Percentiles rank a stretch among this genome's conserved stretches.
These are phyloP conservation scores for Cystobasidium onofrii DNA, from an alignment of 768 basidiomycete species.

Conservation along the genomic window DNA sequence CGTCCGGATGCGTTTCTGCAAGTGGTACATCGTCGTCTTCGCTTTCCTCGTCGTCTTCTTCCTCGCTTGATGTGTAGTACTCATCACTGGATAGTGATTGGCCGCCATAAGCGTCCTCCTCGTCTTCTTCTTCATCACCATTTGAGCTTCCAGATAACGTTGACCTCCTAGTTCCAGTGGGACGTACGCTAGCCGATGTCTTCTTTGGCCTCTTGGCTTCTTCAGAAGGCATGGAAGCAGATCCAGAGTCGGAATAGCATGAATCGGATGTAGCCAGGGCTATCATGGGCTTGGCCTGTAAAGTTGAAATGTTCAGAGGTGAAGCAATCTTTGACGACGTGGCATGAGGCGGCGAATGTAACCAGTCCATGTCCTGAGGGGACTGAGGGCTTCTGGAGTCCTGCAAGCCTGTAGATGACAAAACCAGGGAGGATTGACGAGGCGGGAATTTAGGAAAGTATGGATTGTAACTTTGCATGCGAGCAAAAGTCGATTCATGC, in stretches of 20 bases:
- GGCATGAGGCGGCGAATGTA: not conserved
- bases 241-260: not conserved
- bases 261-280: not conserved
- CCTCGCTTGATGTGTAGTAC: constrained; percentile 12
- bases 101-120: constrained; percentile 3
- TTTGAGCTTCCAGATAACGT: not conserved
- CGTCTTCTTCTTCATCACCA: not conserved
- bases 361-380: constrained; percentile 14
- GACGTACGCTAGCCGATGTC: not conserved
- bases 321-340: not conserved
- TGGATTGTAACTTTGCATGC: constrained; percentile 7
- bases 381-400: not conserved
- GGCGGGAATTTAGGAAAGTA: constrained; percentile 13
- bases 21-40: constrained; percentile 66
- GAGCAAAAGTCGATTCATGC: not conserved
- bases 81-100: constrained; percentile 22
- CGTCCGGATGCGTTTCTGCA: constrained; percentile 71
- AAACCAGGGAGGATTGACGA: not conserved
- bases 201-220: not conserved
- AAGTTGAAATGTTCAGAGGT: not conserved
- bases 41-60: constrained; percentile 17
- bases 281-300: not conserved
- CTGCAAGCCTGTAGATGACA: not conserved
- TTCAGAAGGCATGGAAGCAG: not conserved
- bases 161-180: not conserved